These are phyloP conservation scores for Tricholoma matsutake DNA, from an alignment of 768 basidiomycete species.

Conservation along the genomic window DNA sequence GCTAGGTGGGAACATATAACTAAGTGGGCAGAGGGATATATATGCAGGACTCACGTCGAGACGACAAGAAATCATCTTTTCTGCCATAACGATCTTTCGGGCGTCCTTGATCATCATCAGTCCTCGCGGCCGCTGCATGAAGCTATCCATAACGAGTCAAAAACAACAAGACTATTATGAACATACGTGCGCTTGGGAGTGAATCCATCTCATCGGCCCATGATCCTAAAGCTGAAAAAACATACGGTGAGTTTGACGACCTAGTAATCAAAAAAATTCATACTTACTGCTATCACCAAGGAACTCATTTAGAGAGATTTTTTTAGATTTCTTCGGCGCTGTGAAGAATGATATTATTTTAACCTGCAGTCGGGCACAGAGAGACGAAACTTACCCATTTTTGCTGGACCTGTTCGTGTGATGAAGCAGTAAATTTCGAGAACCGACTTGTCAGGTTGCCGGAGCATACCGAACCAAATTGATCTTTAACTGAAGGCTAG, in stretches of 20 bases:
- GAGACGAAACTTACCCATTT: constrained; percentile 15
- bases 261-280: constrained; percentile 14
- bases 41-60: constrained; percentile 49
- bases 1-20: constrained; percentile 29
- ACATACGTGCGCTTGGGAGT: constrained; percentile 91
- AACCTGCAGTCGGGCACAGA: not conserved
- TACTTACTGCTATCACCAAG: constrained; percentile 79
- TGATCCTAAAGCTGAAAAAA: constrained; percentile 72
- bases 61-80: constrained; percentile 62
- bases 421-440: constrained; percentile 13
- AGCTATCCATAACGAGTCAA: constrained; percentile 13
- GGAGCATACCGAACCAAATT: constrained; percentile 4
- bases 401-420: constrained; percentile 7
- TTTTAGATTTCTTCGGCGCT: constrained; percentile 93
- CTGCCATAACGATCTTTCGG: constrained; percentile 53
- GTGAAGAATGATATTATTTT: constrained; percentile 1
- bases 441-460: constrained; percentile 14
- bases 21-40: constrained; percentile 3
- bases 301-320: constrained; percentile 92
- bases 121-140: constrained; percentile 59
- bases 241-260: constrained; percentile 14
- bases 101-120: constrained; percentile 59
- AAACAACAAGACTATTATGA: not conserved
- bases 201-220: constrained; percentile 99
- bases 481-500: not conserved